Base-by-base conservation (phyloP, 495 filamentous ascomycete species). In the Daldinia grandis region DNA sequence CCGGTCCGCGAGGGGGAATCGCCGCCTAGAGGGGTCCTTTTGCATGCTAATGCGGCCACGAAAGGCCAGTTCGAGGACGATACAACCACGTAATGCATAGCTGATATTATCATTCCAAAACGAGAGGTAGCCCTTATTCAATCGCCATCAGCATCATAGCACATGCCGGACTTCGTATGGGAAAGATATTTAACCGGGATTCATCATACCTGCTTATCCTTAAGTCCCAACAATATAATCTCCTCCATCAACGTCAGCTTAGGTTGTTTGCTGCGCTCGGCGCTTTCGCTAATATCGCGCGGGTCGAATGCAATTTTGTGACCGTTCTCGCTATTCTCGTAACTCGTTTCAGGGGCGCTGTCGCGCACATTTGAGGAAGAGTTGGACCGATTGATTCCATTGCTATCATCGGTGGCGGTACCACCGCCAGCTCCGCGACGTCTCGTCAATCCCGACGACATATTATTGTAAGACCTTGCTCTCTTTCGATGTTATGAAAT, bases 101-200 rank as follows among this genome's bases (percentile, higher is more conserved):
- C 94, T 97, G 65, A 99, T 99, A 81, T 99, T 98, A 81, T 99
- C 95, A 78, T 99, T 99, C 95, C 95, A 99, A 82, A 98, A 98
- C 7, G 96, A 98, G 66, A 98, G 89, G 80, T 98, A 97, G 69
- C 95, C 95, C 93, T 97, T 97, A 74, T 55, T 47, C 55, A 10
- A 51, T 66, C 42, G 38, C 35, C 35, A 51, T 66, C 62, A 76
- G 64, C 12, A 58, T 19, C 50, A 59, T 49, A 14, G 30, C 30
- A 30, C 62, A 4, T 74, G 42, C 12, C 4, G 17, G 9, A 27
- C 56, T 30, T n/a, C 14, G 17, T 74, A 42, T 33, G 15, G 28
- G 14, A 54, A 10, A 30, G 15, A 25, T 15, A 30, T 27, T 1
- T 47, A n/a, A n/a, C 2, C 30, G 10, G n/a, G 31, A 19, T 25